These are phyloP conservation scores for Parathielavia appendiculata DNA, from an alignment of 495 filamentous ascomycete species.

Conservation along the genomic window DNA sequence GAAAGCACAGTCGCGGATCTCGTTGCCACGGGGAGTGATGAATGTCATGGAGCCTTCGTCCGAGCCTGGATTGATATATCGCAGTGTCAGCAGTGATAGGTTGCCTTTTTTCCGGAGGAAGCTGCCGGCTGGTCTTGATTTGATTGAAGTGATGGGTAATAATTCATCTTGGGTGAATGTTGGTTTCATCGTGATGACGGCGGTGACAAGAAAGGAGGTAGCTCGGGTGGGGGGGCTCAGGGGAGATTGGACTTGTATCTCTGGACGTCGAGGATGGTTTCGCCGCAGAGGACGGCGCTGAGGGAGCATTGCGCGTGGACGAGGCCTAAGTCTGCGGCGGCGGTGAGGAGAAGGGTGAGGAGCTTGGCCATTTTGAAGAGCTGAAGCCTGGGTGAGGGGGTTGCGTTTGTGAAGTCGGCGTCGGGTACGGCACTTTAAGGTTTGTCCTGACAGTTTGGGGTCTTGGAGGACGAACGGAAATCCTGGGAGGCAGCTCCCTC, in stretches of 20 bases:
- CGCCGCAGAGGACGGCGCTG: neutral
- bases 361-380: neutral
- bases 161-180: no score
- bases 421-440: no score
- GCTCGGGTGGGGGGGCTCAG: no score
- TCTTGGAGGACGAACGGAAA: no score
- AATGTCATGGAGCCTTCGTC: neutral
- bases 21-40: neutral
- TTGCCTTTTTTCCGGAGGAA: no score
- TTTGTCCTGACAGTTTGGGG: no score
- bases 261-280: neutral
- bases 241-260: no score
- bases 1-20: neutral
- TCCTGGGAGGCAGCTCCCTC: neutral
- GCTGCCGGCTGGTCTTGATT: no score
- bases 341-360: neutral
- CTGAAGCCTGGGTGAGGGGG: neutral
- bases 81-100: no score
- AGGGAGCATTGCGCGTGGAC: neutral
- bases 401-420: neutral
- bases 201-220: no score
- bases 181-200: no score
- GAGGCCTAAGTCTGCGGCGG: neutral
- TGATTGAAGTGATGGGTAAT: no score
- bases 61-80: neutral